Evolutionary conservation across 805 yeast genomes (phyloP).

Genomic region (Wickerhamiella azymoides): DNA sequence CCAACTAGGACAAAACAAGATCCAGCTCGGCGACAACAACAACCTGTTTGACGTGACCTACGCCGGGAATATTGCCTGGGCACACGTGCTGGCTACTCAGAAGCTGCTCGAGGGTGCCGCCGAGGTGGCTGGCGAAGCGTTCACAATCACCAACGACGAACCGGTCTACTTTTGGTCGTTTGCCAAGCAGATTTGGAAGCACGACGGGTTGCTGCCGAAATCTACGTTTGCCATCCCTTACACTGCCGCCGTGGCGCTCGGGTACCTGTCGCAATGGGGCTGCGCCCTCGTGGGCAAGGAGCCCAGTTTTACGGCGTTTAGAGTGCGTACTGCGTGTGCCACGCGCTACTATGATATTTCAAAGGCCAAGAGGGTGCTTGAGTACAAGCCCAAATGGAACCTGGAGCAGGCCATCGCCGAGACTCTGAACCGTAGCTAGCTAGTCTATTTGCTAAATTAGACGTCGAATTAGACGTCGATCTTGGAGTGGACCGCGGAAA

Average conservation of each 20-base stretch:
- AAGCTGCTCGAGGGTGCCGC: slow-evolving; percentile 35
- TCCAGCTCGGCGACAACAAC: slow-evolving; percentile 88
- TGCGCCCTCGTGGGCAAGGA: slow-evolving; percentile 64
- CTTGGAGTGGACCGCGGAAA: slow-evolving; percentile 8
- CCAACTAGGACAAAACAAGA: slow-evolving; percentile 69
- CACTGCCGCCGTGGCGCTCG: slow-evolving; percentile 66
- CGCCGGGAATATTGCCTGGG: slow-evolving; percentile 96
- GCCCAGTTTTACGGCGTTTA: slow-evolving; percentile 89
- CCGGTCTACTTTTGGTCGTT: slow-evolving; percentile 96
- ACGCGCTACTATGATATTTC: slow-evolving; percentile 82
- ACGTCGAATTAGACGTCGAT: slow-evolving; percentile 7
- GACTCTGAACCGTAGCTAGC: slow-evolving; percentile 1
- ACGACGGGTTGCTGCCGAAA: slow-evolving; percentile 73
- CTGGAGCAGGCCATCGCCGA: slow-evolving; percentile 47
- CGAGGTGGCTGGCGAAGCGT: slow-evolving; percentile 67
- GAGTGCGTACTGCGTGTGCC: slow-evolving; percentile 88
- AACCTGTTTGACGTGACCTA: slow-evolving; percentile 94
- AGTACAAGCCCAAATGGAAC: slow-evolving; percentile 65
- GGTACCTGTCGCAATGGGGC: slow-evolving; percentile 65
- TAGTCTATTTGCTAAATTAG: not conserved
- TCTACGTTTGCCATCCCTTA: slow-evolving; percentile 54
- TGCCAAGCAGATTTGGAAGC: slow-evolving; percentile 94
- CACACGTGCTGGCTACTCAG: slow-evolving; percentile 86
- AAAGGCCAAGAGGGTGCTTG: slow-evolving; percentile 68
- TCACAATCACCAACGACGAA: slow-evolving; percentile 83